Conservation (phyloP, 2,329 filamentous ascomycete genomes). For the Achaetomium macrosporum region DNA sequence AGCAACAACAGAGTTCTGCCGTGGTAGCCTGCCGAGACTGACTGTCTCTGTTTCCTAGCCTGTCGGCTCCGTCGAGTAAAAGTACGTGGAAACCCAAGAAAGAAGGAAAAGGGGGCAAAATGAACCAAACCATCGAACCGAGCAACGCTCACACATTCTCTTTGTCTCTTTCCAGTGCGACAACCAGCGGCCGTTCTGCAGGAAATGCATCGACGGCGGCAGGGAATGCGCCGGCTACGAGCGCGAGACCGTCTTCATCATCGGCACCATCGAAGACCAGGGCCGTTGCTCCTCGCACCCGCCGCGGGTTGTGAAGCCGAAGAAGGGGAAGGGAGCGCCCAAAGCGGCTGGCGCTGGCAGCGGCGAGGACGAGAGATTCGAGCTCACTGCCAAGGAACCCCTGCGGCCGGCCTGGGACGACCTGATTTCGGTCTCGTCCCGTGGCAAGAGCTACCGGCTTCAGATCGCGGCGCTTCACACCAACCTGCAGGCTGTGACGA, state of each 20-base stretch:
- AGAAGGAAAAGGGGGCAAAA: neutral
- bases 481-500: constrained; percentile 33
- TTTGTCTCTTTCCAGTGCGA: constrained; percentile 44
- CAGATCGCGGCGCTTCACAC: constrained; percentile 43
- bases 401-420: constrained; percentile 48
- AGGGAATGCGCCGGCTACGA: constrained; percentile 58
- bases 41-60: constrained; percentile 30
- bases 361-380: constrained; percentile 17
- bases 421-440: constrained; percentile 36
- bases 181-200: constrained; percentile 54
- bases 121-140: neutral
- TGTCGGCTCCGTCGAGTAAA: constrained; percentile 55
- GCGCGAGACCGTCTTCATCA: constrained; percentile 58
- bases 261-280: constrained; percentile 49
- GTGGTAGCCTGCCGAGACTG: neutral
- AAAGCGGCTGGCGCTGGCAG: constrained; percentile 5
- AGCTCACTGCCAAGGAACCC: constrained; percentile 35
- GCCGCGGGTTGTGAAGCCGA: constrained; percentile 38
- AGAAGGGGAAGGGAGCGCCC: too few species aligned
- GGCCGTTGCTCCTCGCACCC: constrained; percentile 54
- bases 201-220: constrained; percentile 53
- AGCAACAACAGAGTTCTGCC: neutral
- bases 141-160: neutral
- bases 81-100: constrained; percentile 33
- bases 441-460: constrained; percentile 33